Evolutionary conservation across 352 stramenopile genomes (phyloP), one percentile per base, ranked within the genome.

Genomic region (Phytophthora rubi): DNA sequence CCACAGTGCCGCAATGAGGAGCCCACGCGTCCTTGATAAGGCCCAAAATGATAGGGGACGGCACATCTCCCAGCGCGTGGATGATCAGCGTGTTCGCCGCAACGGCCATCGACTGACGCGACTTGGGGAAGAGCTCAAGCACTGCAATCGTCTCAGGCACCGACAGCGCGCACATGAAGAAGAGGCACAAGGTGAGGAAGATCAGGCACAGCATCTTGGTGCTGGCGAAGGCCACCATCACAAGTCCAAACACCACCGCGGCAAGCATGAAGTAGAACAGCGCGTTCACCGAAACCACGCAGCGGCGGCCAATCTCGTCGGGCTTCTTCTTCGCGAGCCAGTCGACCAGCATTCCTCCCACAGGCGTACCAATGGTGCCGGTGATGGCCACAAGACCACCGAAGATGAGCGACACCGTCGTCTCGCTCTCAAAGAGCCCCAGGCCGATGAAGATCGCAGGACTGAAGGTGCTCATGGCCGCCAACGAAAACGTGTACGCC

Each of bases 31-130:
- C 97, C 78, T 98, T 98, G 58, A 99, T 82, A 63, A 73, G 82
- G 12, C 97, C 97, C 30, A 99, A 75, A 48, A 98, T 82, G 48
- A 98, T 92, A 3, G 97, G 97, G 15, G 91, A 93, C 23, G 97
- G 96, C 12, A 99, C 97, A 76, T 99, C 97, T 6, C 97, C 97
- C 10, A 99, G 76, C 9, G 88, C 77, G 79, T 99, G 97, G 57
- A 98, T 96, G 33, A 97, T 68, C 7, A 99, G 72, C 48, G 88
- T 97, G 76, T 97, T 97, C 35, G 97, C 84, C 1, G 90, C 94
- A 54, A 98, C 85, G 23, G 92, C 91, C 80, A 99, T 97, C 0
- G 94, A 81, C 32, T 94, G 88, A 49, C 93, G 85, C 18, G 81
- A 89, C 65, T 86, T 81, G 9, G 94, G 86, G 55, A 98, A 97